phyloP scores from a whole-genome alignment of 176 grass and related monocot species.

The Alloteropsis semialata region DNA sequence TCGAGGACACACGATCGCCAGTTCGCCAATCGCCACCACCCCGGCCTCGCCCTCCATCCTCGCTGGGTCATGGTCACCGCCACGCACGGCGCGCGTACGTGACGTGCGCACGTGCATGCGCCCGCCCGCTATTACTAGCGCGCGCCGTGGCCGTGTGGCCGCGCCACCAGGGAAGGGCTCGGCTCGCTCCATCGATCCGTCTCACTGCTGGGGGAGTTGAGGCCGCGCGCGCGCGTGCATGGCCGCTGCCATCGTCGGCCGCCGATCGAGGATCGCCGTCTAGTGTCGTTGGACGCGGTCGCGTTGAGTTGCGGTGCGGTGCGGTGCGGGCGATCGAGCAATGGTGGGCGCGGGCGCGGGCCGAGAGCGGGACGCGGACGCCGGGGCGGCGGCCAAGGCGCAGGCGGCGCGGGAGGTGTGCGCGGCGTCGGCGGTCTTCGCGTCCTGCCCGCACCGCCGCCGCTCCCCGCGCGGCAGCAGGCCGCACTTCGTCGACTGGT shows the following conservation, averaged over 20 bases:
- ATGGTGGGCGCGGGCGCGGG: constrained; percentile 28
- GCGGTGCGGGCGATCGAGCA: not conserved
- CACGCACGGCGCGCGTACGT: constrained; percentile 27
- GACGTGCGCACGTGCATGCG: not conserved
- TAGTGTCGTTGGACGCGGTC: not conserved
- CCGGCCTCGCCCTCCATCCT: not conserved
- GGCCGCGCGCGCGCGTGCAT: not conserved
- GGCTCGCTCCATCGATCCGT: not conserved
- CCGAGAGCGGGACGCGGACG: not conserved
- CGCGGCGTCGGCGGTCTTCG: constrained; percentile 54
- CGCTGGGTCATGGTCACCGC: not conserved
- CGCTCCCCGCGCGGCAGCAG: constrained; percentile 18
- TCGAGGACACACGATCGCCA: not conserved
- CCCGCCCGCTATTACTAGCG: not conserved
- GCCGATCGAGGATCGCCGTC: not conserved
- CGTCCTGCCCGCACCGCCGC: constrained; percentile 59
- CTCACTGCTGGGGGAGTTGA: too few relatives aligned
- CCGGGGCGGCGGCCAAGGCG: constrained; percentile 13
- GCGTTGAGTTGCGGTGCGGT: not conserved
- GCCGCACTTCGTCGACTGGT: constrained; percentile 78
- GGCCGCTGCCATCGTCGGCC: not conserved
- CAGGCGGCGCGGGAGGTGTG: constrained; percentile 53
- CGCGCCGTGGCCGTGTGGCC: too few relatives aligned
- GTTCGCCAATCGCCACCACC: not conserved
- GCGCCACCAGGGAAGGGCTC: too few relatives aligned